Percentiles rank a stretch among this genome's conserved stretches.
Conservation (phyloP, 2,329 filamentous ascomycete species). For the Penicillium corylophilum region DNA sequence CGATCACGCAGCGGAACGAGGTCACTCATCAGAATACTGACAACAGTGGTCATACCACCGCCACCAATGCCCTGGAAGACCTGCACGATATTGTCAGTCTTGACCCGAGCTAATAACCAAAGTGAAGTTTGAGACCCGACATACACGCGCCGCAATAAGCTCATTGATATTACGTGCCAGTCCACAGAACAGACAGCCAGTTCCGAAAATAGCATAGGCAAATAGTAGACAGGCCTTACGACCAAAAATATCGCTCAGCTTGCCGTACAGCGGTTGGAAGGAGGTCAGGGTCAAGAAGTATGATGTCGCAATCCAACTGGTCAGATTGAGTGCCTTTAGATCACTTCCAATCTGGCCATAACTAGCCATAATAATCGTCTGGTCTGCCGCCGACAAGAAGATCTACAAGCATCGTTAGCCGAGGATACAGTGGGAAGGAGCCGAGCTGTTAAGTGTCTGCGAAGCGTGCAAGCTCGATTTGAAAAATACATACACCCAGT, state of each 20-base stretch:
- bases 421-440: not conserved
- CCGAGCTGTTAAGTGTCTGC: not conserved
- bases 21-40: constrained; percentile 69
- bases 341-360: constrained; percentile 77
- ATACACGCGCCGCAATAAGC: constrained; percentile 62
- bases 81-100: constrained; percentile 19
- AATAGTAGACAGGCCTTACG: constrained; percentile 52
- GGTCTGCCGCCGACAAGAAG: constrained; percentile 71
- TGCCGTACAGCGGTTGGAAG: constrained; percentile 67
- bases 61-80: constrained; percentile 65
- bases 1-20: constrained; percentile 67
- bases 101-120: not conserved
- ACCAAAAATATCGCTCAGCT: constrained; percentile 59
- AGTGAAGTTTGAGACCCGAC: constrained; percentile 31
- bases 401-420: constrained; percentile 50
- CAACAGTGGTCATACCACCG: constrained; percentile 69
- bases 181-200: constrained; percentile 53
- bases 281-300: constrained; percentile 73
- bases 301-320: constrained; percentile 70
- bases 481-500: constrained; percentile 55
- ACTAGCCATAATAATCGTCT: constrained; percentile 74
- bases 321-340: constrained; percentile 69
- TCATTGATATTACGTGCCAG: constrained; percentile 63
- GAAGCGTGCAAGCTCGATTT: constrained; percentile 1
- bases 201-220: constrained; percentile 53